phyloP scores from a whole-genome alignment of 1,284 basidiomycete species.

The Apiotrichum domesticum region DNA sequence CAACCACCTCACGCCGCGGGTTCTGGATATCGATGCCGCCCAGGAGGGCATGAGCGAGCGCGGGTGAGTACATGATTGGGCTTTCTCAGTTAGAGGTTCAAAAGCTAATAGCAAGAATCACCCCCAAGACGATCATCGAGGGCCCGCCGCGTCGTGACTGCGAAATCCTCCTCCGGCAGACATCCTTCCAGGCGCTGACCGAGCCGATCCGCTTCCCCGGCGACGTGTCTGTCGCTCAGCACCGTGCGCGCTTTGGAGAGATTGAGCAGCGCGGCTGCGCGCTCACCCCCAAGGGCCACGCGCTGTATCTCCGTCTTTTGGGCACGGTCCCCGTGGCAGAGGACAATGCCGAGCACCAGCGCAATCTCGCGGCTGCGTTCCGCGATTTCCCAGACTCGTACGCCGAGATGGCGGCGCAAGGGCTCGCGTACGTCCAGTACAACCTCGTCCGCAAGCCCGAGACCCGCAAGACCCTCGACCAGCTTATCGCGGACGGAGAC shows the following conservation, averaged over 20 bases:
- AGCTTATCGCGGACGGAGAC: slow-evolving; percentile 33
- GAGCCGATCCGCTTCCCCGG: slow-evolving; percentile 43
- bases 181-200: slow-evolving; percentile 46
- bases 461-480: background rate
- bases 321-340: slow-evolving; percentile 24
- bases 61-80: slow-evolving; percentile 1
- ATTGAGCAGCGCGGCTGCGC: slow-evolving; percentile 48
- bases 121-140: slow-evolving; percentile 47
- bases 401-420: slow-evolving; percentile 24
- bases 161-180: slow-evolving; percentile 48
- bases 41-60: slow-evolving; percentile 43
- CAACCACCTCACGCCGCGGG: slow-evolving; percentile 49
- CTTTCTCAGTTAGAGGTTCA: too few species aligned
- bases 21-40: slow-evolving; percentile 48
- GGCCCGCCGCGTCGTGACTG: slow-evolving; percentile 43
- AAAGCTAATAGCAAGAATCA: slow-evolving; percentile 26
- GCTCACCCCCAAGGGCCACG: slow-evolving; percentile 43
- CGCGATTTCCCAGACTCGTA: slow-evolving; percentile 34
- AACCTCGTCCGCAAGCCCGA: slow-evolving; percentile 8
- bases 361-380: slow-evolving; percentile 26
- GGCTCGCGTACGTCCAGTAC: slow-evolving; percentile 38
- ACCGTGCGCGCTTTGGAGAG: slow-evolving; percentile 50
- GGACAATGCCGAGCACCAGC: slow-evolving; percentile 38
- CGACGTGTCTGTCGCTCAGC: slow-evolving; percentile 26
- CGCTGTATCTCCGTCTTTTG: slow-evolving; percentile 34